phyloP scores from a whole-genome alignment of 495 filamentous ascomycete species.

The Penicillium atrosanguineum region DNA sequence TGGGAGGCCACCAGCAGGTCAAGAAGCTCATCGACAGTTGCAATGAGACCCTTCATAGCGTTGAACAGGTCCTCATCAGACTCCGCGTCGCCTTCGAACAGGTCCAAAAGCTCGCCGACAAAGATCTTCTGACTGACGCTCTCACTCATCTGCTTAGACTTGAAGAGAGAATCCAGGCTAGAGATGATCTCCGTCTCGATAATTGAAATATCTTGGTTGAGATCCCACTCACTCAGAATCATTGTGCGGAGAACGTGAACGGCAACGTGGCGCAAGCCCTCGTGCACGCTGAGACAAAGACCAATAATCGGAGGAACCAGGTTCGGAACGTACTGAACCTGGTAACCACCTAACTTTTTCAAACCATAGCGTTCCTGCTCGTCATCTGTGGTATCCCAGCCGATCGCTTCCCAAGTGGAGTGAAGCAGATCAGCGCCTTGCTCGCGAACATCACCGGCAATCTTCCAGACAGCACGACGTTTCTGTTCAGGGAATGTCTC shows the following conservation, averaged over 20 bases:
- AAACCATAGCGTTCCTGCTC: conserved; percentile 72
- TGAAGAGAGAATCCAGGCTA: conserved; percentile 88
- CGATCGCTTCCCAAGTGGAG: conserved; percentile 90
- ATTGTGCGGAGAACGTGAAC: conserved; percentile 93
- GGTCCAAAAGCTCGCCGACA: conserved; percentile 75
- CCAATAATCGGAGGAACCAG: conserved; percentile 90
- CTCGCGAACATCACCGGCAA: conserved; percentile 93
- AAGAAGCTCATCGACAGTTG: conserved; percentile 83
- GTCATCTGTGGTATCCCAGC: conserved; percentile 86
- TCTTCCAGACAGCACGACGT: conserved; percentile 94
- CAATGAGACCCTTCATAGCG: conserved; percentile 74
- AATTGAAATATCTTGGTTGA: conserved; percentile 86
- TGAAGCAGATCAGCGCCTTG: conserved; percentile 82
- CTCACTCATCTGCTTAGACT: conserved; percentile 81
- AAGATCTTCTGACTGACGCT: conserved; percentile 90
- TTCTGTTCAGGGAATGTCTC: conserved; percentile 99
- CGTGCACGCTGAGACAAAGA: conserved; percentile 91
- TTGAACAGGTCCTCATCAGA: conserved; percentile 72
- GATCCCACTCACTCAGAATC: conserved; percentile 98
- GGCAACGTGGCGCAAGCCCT: conserved; percentile 82
- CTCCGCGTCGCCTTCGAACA: conserved; percentile 70
- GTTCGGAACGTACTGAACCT: conserved; percentile 95
- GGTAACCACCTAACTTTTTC: conserved; percentile 87
- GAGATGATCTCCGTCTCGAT: conserved; percentile 98
- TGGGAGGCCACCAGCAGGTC: conserved; percentile 93